Percentiles rank a stretch among this genome's conserved stretches.
Conservation (phyloP, 73 alveolate species). For the Effrenium voratum region DNA sequence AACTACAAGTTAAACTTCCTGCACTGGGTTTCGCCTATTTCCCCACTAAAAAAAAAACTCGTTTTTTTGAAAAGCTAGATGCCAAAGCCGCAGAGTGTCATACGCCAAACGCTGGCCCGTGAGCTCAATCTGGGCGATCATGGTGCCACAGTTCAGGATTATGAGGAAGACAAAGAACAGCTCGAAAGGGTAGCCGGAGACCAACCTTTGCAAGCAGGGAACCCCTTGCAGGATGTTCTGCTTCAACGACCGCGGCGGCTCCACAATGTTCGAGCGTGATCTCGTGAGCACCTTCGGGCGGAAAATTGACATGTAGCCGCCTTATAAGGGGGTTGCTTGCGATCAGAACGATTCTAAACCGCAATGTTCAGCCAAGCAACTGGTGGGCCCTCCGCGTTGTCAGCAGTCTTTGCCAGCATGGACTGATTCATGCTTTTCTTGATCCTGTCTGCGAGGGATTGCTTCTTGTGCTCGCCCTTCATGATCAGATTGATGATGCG, state of each 20-base stretch:
- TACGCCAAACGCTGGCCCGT: constrained; percentile 32
- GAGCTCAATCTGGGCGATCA: constrained; percentile 73
- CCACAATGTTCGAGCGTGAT: too few relatives aligned
- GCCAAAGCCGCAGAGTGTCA: too few relatives aligned
- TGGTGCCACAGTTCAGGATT: constrained; percentile 53
- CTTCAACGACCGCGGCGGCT: too few relatives aligned
- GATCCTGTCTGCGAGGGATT: constrained; percentile 53
- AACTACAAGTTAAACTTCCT: too few relatives aligned
- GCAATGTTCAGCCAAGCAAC: not conserved
- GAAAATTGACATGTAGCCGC: too few relatives aligned
- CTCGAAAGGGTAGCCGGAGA: constrained; percentile 62
- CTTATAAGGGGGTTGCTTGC: too few relatives aligned
- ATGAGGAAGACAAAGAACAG: constrained; percentile 34
- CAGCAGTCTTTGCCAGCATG: constrained; percentile 18
- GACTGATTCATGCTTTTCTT: constrained; percentile 40
- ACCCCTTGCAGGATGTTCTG: not conserved
- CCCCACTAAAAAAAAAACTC: not conserved
- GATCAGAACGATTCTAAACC: too few relatives aligned
- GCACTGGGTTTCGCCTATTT: too few relatives aligned
- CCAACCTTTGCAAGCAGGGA: constrained; percentile 6
- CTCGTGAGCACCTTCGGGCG: too few relatives aligned
- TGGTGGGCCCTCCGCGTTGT: not conserved
- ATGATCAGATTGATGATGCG: constrained; percentile 25
- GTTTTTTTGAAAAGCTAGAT: too few relatives aligned
- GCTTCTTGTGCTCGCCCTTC: not conserved